These are phyloP conservation scores for Fraxinus xanthoxyloides DNA, from an alignment of 305 asterid genomes.

Conservation along the genomic window DNA sequence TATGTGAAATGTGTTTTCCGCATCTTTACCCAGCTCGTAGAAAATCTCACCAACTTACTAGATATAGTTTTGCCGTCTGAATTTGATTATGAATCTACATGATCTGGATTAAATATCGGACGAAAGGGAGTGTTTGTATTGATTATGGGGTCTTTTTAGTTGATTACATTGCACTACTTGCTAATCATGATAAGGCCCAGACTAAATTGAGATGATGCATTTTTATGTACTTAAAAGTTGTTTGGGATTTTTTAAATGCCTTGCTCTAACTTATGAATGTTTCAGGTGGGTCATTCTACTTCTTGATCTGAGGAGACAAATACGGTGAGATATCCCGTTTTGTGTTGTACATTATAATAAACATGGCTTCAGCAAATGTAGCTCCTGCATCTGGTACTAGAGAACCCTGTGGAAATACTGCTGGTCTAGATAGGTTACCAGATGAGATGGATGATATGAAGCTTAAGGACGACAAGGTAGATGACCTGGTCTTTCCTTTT, in stretches of 20 bases:
- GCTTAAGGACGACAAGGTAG: constrained; percentile 55
- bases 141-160: neutral
- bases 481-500: neutral
- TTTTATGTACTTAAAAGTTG: neutral
- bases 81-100: neutral
- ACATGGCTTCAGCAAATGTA: constrained; percentile 43
- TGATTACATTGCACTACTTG: neutral
- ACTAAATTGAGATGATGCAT: neutral
- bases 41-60: neutral
- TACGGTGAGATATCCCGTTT: constrained; percentile 17
- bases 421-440: constrained; percentile 43
- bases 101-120: neutral
- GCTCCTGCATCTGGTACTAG: constrained; percentile 41
- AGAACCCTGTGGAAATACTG: constrained; percentile 40
- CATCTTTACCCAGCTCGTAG: neutral
- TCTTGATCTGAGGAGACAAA: constrained; percentile 8
- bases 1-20: neutral
- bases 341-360: neutral
- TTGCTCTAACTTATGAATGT: constrained; percentile 9
- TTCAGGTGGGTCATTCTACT: constrained; percentile 27
- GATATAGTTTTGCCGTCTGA: too few species aligned
- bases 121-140: neutral
- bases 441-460: constrained; percentile 59
- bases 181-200: neutral
- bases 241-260: neutral